Evolutionary conservation across 2,329 filamentous ascomycete genomes (phyloP), one percentile per base, ranked within the genome.

Genomic region (Alternaria arborescens): DNA sequence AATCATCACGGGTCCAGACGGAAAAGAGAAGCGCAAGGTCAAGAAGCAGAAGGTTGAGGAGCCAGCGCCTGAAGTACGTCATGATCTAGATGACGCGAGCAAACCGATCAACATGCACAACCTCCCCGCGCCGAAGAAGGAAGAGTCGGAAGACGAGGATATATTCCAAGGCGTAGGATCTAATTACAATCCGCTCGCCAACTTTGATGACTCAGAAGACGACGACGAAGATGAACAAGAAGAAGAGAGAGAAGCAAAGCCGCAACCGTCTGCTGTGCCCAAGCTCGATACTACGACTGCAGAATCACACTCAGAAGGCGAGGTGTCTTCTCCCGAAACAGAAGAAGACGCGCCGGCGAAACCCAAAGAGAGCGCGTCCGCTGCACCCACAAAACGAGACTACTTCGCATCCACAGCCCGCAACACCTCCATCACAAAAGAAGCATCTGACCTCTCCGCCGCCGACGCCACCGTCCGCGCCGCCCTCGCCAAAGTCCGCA

Each of bases 391-490:
- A 3, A 71, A 70, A 66, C 68, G 65, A 43, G 67, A 74, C 50
- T 69, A 72, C 52, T 68, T 73, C 55, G 63, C 58, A 47, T 46
- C 65, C 10, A 64, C 60, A 48, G 36, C 60, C 18, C 65, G 56
- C 44, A 51, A 30, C 5, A 56, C 46, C 7, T 47, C 53, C 30
- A 42, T 53, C 51, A 70, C 32, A 5, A 42, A 42, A 65, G 77
- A 43, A 67, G 80, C 81, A 48, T 79, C 81, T 4, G 52, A 66
- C 18, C 41, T 67, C 14, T 71, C 71, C 28, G 69, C 85, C 5
- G 86, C 90, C 71, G 93, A 97, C 71, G 91, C 93, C 2, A 87
- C 90, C 2, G 89, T 97, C 64, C 85, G 93, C 65, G 93, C 92
- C 4, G 93, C 93, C 0, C 85, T 99, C 71, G 92, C 93, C 79